Evolutionary conservation across 257 asterid genomes (phyloP), one percentile per base, ranked within the genome.

Genomic region (Mitragyna speciosa): DNA sequence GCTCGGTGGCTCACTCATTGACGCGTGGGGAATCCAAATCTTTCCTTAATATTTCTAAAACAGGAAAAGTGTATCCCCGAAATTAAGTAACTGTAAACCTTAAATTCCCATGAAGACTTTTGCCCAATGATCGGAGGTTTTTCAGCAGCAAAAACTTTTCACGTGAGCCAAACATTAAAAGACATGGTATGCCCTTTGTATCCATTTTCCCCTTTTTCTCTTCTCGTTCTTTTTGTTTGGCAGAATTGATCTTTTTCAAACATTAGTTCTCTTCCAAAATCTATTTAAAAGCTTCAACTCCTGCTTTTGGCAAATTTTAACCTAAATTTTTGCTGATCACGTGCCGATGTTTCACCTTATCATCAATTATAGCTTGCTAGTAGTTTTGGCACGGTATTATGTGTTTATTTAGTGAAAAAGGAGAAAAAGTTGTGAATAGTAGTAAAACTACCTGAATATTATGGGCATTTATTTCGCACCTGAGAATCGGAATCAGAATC

Each of bases 11-110:
- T 87, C 48, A 76, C 22, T 77, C 78, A 84, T 51, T 72, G 89
- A 87, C 89, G 80, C 89, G 89, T 87, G 89, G 89, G 89, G 83
- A 82, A 76, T 70, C 86, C 61, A 70, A 84, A 66, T 54, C 70
- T 68, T 81, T 73, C 84, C 87, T 72, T n/a, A 77, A 70, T 76
- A 67, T 72, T 81, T 72, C 89, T 82, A 86, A 78, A 80, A 79
- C 49, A 20, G 83, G 86, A 80, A 82, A 73, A n/a, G 30, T 4
- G 24, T 30, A 48, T 52, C 28, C 78, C 63, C 70, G 54, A 36
- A 36, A 76, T 87, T 82, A 70, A 76, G 87, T 74, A 81, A 76
- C 84, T 12, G 76, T 79, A 69, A 79, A 83, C 84, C 87, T 84
- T 79, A 77, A 87, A 83, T 31, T 16, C 66, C 69, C 66, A 66